Base-by-base conservation (phyloP, 345 rosid species). In the Cardamine chenopodiifolia region DNA sequence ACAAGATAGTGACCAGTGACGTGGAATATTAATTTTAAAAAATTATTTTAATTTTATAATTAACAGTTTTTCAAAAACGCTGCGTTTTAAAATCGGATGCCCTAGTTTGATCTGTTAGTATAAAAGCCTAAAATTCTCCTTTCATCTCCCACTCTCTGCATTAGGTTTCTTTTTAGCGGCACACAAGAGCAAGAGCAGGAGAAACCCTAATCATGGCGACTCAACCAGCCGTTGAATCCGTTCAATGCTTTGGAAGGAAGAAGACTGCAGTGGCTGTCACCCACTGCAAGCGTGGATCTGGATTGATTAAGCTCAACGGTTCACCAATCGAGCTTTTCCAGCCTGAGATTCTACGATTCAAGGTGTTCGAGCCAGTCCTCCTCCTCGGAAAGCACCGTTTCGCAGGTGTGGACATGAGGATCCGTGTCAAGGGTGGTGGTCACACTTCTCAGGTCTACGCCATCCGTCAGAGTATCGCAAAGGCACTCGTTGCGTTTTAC, bases 401-500 rank as follows among this genome's bases (percentile, higher is more conserved):
- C 79, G 87, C 85, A 0, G 89, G 88, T 3, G 93, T 89, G 1
- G 96, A 89, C 40, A 90, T 90, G 97, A 83, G 97, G 86, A 91
- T 91, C 63, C 82, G 93, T 13, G 96, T 91, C 59, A 91, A 89
- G 10, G 96, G 96, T 19, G 97, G 97, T 48, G 97, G 97, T 10
- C 87, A 91, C 84, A 89, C 93, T 22, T 89, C 97, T 4, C 98
- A 92, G 88, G 89, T 92, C 44, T 92, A 90, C 72, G 98, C 98
- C 0, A 92, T 92, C 40, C 82, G 98, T 44, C 98, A 92, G 86
- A 90, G 96, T 78, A 92, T 92, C 3, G 94, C 96, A 0, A 92
- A 92, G 81, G 95, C 98, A 7, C 82, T 92, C 1, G 96, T 92
- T 8, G 92, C 96, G 1, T 90, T 74, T 29, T 90, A 86, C 83